These are phyloP conservation scores for Aureobasidium melanogenum DNA, from an alignment of 2,329 filamentous ascomycete species.

Conservation along the genomic window DNA sequence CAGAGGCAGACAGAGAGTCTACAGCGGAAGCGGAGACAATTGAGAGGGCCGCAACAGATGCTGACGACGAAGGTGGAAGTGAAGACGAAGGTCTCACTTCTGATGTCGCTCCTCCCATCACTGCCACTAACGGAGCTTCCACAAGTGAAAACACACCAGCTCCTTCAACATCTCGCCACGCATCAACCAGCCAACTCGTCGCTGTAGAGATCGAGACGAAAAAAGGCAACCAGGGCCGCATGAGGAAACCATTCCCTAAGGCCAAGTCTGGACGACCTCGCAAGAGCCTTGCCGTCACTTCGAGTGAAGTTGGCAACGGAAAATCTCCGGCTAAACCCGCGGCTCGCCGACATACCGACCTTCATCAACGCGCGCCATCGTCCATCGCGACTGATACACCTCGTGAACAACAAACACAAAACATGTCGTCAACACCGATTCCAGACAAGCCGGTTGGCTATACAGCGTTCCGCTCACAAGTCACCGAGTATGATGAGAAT, in stretches of 20 bases:
- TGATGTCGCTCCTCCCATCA: background rate
- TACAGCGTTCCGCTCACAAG: slow-evolving; percentile 30
- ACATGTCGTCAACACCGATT: background rate
- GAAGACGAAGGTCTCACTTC: slow-evolving; percentile 17
- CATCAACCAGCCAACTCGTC: background rate
- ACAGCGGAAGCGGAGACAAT: slow-evolving; percentile 20
- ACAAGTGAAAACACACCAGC: background rate
- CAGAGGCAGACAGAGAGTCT: slow-evolving; percentile 27
- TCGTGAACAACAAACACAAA: background rate
- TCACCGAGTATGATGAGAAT: slow-evolving; percentile 21
- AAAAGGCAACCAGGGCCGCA: background rate
- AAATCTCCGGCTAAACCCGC: background rate
- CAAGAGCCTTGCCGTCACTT: background rate
- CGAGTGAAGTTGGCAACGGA: background rate
- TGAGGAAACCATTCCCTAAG: slow-evolving; percentile 5
- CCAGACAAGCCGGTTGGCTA: slow-evolving; percentile 28
- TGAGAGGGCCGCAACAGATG: slow-evolving; percentile 27
- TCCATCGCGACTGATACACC: background rate
- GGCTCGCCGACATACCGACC: background rate
- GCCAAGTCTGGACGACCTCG: background rate
- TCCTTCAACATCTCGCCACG: background rate
- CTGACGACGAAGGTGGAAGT: slow-evolving; percentile 23
- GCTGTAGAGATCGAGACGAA: background rate
- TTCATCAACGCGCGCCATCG: background rate
- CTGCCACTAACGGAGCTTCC: background rate